These are phyloP conservation scores for Mortierella sp. DNA, from an alignment of 371 early-diverging fungal species.

Conservation along the genomic window DNA sequence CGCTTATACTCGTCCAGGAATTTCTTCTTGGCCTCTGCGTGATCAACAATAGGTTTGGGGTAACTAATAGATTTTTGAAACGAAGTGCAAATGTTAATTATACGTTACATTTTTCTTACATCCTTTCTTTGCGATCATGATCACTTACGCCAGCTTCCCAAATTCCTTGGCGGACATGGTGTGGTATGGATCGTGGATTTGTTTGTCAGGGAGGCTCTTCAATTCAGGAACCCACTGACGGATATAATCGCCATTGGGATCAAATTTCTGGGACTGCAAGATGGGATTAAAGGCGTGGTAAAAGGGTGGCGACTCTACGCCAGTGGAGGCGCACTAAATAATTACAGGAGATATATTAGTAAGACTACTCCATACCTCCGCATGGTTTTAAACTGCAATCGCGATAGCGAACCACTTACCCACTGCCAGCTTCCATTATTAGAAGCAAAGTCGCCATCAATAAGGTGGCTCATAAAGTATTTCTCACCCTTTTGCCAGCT, in stretches of 20 bases:
- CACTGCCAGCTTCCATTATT: constrained; percentile 88
- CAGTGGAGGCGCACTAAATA: constrained; percentile 67
- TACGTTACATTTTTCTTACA: neutral
- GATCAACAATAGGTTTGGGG: constrained; percentile 70
- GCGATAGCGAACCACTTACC: constrained; percentile 39
- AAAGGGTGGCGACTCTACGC: constrained; percentile 77
- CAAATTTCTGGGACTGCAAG: constrained; percentile 62
- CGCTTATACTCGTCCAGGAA: constrained; percentile 54
- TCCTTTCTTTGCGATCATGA: neutral
- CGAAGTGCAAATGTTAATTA: neutral
- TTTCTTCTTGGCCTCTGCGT: constrained; percentile 56
- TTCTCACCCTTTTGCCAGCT: constrained; percentile 77
- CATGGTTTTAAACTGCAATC: neutral
- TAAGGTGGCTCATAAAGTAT: constrained; percentile 70
- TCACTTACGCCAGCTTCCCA: constrained; percentile 54
- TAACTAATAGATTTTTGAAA: constrained; percentile 45
- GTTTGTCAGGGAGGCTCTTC: constrained; percentile 30
- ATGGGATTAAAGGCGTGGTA: constrained; percentile 75
- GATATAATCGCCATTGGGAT: constrained; percentile 66
- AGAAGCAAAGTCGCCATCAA: constrained; percentile 76
- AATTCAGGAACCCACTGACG: constrained; percentile 65
- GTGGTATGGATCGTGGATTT: constrained; percentile 60
- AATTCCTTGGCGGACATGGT: constrained; percentile 54
- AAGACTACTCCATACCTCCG: too few species aligned
- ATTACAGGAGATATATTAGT: neutral